phyloP scores from a whole-genome alignment of 495 filamentous ascomycete species.

The Amniculicola lignicola region DNA sequence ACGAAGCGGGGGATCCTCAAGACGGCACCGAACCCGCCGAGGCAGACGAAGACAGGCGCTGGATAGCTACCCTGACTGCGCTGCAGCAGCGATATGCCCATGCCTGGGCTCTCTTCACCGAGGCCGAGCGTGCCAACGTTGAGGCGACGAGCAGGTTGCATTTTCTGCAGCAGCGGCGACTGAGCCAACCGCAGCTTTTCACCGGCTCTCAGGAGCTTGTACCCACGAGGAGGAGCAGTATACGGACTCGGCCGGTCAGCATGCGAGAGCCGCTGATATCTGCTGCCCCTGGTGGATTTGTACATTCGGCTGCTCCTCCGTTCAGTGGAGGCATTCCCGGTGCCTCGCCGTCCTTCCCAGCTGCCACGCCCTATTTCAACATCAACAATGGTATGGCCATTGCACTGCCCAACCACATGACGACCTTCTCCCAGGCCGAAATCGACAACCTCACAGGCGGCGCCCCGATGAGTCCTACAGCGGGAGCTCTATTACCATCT shows the following conservation, averaged over 20 bases:
- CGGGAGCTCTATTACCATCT: conserved; percentile 42
- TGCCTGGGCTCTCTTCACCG: conserved; percentile 21
- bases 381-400: conserved; percentile 42
- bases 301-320: conserved; percentile 14
- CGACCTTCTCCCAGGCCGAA: conserved; percentile 37
- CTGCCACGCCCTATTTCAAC: conserved; percentile 38
- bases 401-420: conserved; percentile 2
- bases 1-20: conserved; percentile 50
- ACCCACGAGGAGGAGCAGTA: conserved; percentile 23
- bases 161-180: conserved; percentile 29
- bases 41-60: conserved; percentile 56
- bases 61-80: conserved; percentile 49
- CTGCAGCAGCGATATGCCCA: conserved; percentile 51
- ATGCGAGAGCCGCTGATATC: conserved; percentile 31
- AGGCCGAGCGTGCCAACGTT: conserved; percentile 30
- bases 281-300: conserved; percentile 25
- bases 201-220: conserved; percentile 5
- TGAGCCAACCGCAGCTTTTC: conserved; percentile 33
- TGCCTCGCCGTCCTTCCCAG: conserved; percentile 31
- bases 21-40: conserved; percentile 50
- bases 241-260: conserved; percentile 26
- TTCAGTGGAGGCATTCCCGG: conserved; percentile 33
- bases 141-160: conserved; percentile 16
- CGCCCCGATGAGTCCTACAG: conserved; percentile 42
- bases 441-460: conserved; percentile 40